A percentile compares a stretch with the other conserved stretches of the same genome.
Evolutionary conservation across 331 rosid species (phyloP).

Genomic region (Erythrophleum ivorense): DNA sequence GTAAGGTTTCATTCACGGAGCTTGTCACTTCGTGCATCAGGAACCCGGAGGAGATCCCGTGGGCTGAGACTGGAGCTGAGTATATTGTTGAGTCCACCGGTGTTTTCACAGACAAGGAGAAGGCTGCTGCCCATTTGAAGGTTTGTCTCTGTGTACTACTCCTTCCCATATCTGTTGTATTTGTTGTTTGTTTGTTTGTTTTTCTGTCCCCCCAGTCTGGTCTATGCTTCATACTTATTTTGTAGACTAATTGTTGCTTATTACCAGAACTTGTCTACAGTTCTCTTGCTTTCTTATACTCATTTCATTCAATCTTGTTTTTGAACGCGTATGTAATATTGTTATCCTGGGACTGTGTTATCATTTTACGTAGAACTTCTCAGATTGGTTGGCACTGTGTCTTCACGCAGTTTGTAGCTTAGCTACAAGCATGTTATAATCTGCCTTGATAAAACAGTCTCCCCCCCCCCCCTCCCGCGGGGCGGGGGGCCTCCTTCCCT

Average conservation of each 20-base stretch:
- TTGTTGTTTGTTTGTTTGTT: background rate
- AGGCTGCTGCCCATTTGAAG: slow-evolving; percentile 75
- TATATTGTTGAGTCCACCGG: slow-evolving; percentile 63
- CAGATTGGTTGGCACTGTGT: background rate
- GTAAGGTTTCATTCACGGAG: background rate
- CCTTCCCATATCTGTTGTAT: background rate
- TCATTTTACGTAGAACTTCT: background rate
- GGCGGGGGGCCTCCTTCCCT: no score
- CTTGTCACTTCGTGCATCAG: slow-evolving; percentile 30
- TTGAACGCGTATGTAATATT: background rate
- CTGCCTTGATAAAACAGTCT: no score
- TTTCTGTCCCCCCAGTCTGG: background rate
- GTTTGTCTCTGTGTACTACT: slow-evolving; percentile 27
- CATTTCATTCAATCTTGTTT: background rate
- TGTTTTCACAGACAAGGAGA: slow-evolving; percentile 56
- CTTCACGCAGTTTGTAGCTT: background rate
- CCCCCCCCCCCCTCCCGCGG: no score
- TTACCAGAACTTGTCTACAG: no score
- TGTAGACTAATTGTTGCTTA: no score
- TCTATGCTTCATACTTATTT: no score
- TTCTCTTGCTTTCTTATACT: no score
- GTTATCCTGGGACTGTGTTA: background rate
- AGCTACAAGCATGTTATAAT: background rate
- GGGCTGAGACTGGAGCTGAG: slow-evolving; percentile 64
- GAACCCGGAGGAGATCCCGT: slow-evolving; percentile 69